Evolutionary conservation across 1,284 basidiomycete species (phyloP), one percentile per base, ranked within the genome.

Genomic region (Ceratobasidium sp.): DNA sequence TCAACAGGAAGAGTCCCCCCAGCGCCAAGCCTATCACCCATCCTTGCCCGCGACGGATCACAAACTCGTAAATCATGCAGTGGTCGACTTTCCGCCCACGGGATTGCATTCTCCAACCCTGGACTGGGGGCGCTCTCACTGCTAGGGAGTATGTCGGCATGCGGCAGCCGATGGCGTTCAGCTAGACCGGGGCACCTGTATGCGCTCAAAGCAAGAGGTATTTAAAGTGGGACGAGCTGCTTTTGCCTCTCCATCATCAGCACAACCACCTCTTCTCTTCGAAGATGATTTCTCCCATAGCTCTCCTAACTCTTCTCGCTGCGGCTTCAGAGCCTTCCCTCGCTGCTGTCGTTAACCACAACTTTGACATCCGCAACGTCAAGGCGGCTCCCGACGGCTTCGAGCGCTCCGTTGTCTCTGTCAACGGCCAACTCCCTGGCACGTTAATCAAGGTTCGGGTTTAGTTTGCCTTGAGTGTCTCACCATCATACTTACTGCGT

Each of bases 321-420:
- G 54, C 31, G 68, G 56, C 60, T 23, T 51, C 60, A 20, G 11
- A 53, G n/a, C 61, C 71, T 35, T 60, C 49, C n/a, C 39, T 75
- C 20, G 71, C 45, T 20, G 71, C 60, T 11, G n/a, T 54, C 20
- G 53, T 56, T 23, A 17, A 51, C 35, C 64, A 75, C 51, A 39
- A 75, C 33, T 64, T 75, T 54, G 23, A 54, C n/a, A 75, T 75
- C 31, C 31, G 35, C 23, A 75, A 75, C 35, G 60, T 54, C 49
- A 75, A 75, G 35, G 73, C 28, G 15, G 23, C 73, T 42, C 73
- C 73, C 23, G 73, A 75, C 35, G 73, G 73, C 7, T 75, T 65
- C 49, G n/a, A 64, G 37, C 73, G 73, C 13, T 75, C 73, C 20
- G 51, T 75, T 33, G 73, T 75, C 47, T 53, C 73, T 31, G 73